Evolutionary conservation across 805 yeast species (phyloP).

Genomic region (Saccharomyces jurei): DNA sequence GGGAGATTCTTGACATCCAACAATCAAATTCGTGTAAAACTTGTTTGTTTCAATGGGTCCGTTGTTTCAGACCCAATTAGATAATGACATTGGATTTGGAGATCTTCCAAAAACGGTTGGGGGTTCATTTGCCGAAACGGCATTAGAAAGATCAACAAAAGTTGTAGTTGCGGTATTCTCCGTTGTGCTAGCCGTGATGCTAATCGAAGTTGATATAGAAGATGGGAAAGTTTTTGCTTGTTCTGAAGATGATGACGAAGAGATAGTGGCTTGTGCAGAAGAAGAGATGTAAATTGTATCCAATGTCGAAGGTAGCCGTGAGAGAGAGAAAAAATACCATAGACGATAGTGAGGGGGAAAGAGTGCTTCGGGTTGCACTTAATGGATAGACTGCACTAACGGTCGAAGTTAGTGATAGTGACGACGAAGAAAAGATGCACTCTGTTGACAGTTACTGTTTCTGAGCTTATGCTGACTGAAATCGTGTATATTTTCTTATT

Average conservation of each 20-base stretch:
- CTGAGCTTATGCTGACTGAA: background rate
- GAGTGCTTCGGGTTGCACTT: background rate
- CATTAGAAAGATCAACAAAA: conserved; percentile 39
- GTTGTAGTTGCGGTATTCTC: conserved; percentile 14
- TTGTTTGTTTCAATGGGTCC: conserved; percentile 62
- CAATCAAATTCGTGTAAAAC: conserved; percentile 58
- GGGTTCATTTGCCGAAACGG: conserved; percentile 40
- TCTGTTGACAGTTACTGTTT: conserved; percentile 3
- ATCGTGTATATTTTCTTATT: conserved; percentile 8
- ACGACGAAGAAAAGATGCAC: background rate
- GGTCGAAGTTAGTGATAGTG: background rate
- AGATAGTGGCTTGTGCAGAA: conserved; percentile 2
- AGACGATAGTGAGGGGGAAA: background rate
- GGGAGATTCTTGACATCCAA: conserved; percentile 46
- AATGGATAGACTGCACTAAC: background rate
- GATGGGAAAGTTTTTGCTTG: conserved; percentile 1
- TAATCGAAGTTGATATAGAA: conserved; percentile 1
- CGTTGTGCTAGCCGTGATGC: conserved; percentile 9
- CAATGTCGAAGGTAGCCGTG: conserved; percentile 1
- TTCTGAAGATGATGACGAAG: conserved; percentile 1
- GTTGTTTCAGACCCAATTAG: conserved; percentile 39
- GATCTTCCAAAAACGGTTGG: conserved; percentile 40
- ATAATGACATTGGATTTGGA: conserved; percentile 38
- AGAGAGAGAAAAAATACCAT: background rate
- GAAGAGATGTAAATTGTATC: conserved; percentile 3